Evolutionary conservation across 805 yeast genomes (phyloP), one percentile per base, ranked within the genome.

Genomic region (Lachancea waltii): DNA sequence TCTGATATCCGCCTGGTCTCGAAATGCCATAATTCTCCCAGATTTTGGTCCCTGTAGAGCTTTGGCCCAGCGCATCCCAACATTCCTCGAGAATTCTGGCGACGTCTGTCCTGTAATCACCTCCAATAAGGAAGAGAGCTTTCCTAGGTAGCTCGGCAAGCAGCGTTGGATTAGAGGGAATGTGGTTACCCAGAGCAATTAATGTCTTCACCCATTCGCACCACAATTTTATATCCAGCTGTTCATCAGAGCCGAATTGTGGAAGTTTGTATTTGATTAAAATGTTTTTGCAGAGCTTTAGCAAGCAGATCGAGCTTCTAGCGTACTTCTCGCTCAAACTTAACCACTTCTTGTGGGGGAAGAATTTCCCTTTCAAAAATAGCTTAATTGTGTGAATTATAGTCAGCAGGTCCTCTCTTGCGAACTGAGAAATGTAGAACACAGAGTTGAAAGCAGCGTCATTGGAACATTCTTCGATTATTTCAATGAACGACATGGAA

Each of bases 31-130:
- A 85, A 44, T 85, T 62, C 3, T 35, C 36, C 53, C 53, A 60
- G 20, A 63, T 52, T 46, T 77, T 82, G 21, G 73, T 79, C 14
- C 69, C 68, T 17, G 71, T 58, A 3, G 78, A 70, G 9, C 73
- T 74, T 75, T 79, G 71, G 14, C 86, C 92, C 35, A 86, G 65
- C 9, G 72, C 63, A 44, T 79, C 79, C 96, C 96, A 86, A n/a
- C 76, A 69, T 37, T 68, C 71, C 40, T 69, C 66, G 9, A 85
- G 48, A 30, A 84, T 58, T 10, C 45, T 47, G 0, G 86, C 75
- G 30, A 80, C 70, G 44, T 81, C 65, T 9, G 69, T 68, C 45
- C 94, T 70, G 45, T 84, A 62, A 49, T 75, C 78, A 8, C 78
- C 79, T 0, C 85, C 70, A 30, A 85, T 73, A 37, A 67, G 67